A percentile compares a stretch with the other conserved stretches of the same genome.
Evolutionary conservation across 345 rosid species (phyloP).

Genomic region (Litchi chinensis): DNA sequence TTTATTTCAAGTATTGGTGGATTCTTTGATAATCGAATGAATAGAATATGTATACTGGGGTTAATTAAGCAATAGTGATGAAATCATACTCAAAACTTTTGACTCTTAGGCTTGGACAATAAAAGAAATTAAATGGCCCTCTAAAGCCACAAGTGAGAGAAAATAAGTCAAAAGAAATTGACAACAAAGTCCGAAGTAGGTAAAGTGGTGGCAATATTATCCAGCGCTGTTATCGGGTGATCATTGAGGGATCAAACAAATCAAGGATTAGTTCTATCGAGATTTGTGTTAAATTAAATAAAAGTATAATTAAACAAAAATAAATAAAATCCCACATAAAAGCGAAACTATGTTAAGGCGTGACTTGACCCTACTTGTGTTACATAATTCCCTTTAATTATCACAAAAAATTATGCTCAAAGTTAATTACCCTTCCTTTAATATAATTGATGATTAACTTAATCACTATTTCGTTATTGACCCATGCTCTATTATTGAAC

Average conservation of each 20-base stretch:
- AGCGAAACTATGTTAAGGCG: background rate
- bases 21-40: no score
- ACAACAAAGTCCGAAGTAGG: slow-evolving; percentile 1
- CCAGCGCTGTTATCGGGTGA: slow-evolving; percentile 1
- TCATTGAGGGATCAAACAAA: background rate
- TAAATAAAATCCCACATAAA: background rate
- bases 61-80: no score
- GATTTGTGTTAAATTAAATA: background rate
- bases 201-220: background rate
- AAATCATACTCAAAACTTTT: no score
- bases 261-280: background rate
- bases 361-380: background rate
- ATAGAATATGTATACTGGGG: no score
- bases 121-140: background rate
- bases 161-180: slow-evolving; percentile 5
- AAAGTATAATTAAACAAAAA: background rate
- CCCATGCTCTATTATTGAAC: background rate
- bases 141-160: background rate
- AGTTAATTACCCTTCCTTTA: background rate
- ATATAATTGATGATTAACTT: background rate
- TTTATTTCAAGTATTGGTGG: no score
- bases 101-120: background rate
- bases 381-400: background rate
- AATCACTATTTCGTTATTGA: background rate
- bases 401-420: background rate